Conservation (phyloP, 2,329 filamentous ascomycete species). For the Spiromastix sp. region DNA sequence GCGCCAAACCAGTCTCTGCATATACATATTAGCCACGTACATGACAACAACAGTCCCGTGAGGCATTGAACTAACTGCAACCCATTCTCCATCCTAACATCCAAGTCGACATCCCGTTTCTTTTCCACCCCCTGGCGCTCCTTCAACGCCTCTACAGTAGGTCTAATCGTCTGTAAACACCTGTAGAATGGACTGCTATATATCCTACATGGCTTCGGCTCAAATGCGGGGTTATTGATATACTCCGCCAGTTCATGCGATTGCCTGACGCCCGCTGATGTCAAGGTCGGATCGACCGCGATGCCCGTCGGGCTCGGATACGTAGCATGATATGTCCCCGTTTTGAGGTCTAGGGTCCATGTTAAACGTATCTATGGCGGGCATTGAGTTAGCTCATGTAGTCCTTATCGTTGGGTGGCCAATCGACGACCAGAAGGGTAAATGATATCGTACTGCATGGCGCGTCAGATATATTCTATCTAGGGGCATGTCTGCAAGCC, state of each 20-base stretch:
- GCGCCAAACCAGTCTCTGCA: constrained; percentile 81
- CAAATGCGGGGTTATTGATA: constrained; percentile 19
- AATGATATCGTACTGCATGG: constrained; percentile 56
- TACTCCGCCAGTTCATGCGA: constrained; percentile 59
- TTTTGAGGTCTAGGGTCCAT: constrained; percentile 74
- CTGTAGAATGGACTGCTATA: constrained; percentile 84
- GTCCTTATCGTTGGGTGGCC: neutral
- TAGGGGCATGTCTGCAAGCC: constrained; percentile 47
- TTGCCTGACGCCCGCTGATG: constrained; percentile 77
- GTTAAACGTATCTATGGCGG: constrained; percentile 67
- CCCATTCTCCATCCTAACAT: constrained; percentile 42
- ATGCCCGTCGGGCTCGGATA: constrained; percentile 79
- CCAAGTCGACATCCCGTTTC: constrained; percentile 21
- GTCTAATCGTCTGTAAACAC: constrained; percentile 73
- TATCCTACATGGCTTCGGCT: constrained; percentile 40
- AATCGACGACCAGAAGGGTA: constrained; percentile 2
- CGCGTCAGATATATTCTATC: constrained; percentile 64
- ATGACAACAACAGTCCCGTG: neutral
- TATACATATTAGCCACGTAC: neutral
- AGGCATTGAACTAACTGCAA: constrained; percentile 35
- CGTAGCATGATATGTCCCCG: constrained; percentile 64
- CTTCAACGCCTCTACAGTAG: constrained; percentile 39
- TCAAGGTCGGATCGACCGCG: constrained; percentile 75
- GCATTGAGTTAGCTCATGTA: constrained; percentile 7
- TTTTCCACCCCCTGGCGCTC: constrained; percentile 22